These are phyloP conservation scores for Geotrichum restrictum DNA, from an alignment of 1,139 yeast genomes.

Conservation along the genomic window DNA sequence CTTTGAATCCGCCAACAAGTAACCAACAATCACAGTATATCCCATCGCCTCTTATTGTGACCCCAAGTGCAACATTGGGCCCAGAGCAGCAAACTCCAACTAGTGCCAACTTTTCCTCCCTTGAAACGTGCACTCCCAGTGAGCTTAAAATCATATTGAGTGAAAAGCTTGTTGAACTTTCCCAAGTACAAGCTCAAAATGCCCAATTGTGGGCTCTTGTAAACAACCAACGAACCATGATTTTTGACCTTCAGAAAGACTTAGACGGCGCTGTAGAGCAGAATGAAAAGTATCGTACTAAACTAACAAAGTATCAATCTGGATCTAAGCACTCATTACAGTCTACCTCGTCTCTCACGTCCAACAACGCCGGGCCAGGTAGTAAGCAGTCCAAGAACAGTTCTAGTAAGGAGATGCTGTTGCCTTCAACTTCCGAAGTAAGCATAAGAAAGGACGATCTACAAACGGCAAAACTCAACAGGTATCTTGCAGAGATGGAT, in stretches of 20 bases:
- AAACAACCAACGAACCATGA: conserved; percentile 34
- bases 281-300: conserved; percentile 23
- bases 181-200: conserved; percentile 32
- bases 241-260: conserved; percentile 34
- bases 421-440: neutral
- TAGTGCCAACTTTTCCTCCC: conserved; percentile 14
- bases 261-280: conserved; percentile 29
- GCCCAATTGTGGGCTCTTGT: conserved; percentile 34
- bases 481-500: neutral
- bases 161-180: conserved; percentile 21
- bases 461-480: neutral
- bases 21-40: neutral
- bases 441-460: conserved; percentile 1
- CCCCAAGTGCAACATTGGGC: conserved; percentile 2
- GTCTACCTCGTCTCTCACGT: conserved; percentile 9
- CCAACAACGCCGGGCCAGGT: neutral
- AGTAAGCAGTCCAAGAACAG: neutral
- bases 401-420: neutral
- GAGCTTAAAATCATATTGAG: conserved; percentile 20
- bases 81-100: conserved; percentile 2
- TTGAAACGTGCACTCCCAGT: conserved; percentile 19
- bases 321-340: neutral
- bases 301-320: conserved; percentile 8
- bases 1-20: neutral
- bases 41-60: conserved; percentile 6